Evolutionary conservation across 495 filamentous ascomycete species (phyloP).

Genomic region (Xylaria longipes): DNA sequence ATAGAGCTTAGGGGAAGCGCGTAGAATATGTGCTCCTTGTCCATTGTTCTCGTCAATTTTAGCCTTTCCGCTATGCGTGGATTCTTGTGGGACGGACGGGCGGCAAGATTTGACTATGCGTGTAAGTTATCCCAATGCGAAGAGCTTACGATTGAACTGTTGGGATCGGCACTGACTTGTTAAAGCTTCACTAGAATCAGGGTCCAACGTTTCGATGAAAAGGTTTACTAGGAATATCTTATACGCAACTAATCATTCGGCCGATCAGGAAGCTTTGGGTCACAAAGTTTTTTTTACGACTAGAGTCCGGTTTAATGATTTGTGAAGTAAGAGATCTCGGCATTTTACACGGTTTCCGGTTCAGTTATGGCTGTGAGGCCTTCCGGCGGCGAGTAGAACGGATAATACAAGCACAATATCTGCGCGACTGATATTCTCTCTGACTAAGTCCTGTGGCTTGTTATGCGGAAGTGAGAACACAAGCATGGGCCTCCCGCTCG

Average conservation of each 20-base stretch:
- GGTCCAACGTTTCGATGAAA: neutral
- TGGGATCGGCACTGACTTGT: neutral
- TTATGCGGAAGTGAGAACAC: neutral
- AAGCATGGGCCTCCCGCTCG: neutral
- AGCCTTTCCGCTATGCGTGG: neutral
- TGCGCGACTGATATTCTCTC: neutral
- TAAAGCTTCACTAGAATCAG: neutral
- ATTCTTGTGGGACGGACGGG: neutral
- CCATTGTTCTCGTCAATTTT: neutral
- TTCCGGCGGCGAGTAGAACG: neutral
- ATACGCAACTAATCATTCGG: neutral
- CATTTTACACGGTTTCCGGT: neutral
- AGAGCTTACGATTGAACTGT: neutral
- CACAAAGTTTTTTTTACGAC: neutral
- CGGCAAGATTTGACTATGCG: neutral
- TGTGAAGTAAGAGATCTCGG: neutral
- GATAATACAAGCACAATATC: neutral
- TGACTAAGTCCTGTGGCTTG: neutral
- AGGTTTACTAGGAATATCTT: neutral
- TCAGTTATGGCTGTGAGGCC: neutral
- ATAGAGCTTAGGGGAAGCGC: constrained; percentile 19
- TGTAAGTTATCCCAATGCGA: neutral
- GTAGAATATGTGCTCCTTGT: neutral
- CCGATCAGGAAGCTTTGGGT: neutral
- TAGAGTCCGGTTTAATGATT: neutral